These are phyloP conservation scores for Sclerotinia sclerotiorum DNA, from an alignment of 2,329 filamentous ascomycete genomes.

Conservation along the genomic window DNA sequence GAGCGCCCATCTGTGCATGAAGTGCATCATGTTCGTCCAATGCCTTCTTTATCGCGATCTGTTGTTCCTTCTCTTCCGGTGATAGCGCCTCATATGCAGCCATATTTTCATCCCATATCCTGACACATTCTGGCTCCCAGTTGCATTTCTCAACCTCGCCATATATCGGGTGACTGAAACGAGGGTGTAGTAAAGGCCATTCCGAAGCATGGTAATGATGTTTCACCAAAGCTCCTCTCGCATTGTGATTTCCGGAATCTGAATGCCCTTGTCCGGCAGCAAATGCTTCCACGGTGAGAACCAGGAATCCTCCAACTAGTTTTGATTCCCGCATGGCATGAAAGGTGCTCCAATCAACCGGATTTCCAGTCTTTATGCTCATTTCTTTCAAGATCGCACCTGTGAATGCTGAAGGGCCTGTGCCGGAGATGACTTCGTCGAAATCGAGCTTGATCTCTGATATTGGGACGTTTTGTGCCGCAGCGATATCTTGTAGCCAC, in stretches of 20 bases:
- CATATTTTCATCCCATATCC: slow-evolving; percentile 64
- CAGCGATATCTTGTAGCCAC: slow-evolving; percentile 62
- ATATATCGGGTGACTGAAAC: slow-evolving; percentile 66
- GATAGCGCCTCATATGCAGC: slow-evolving; percentile 58
- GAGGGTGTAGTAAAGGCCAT: slow-evolving; percentile 66
- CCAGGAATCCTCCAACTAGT: slow-evolving; percentile 62
- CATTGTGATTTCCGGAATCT: slow-evolving; percentile 68
- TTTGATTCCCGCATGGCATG: slow-evolving; percentile 66
- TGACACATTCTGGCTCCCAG: slow-evolving; percentile 64
- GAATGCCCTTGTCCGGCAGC: slow-evolving; percentile 73
- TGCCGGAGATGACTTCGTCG: slow-evolving; percentile 71
- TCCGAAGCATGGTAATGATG: slow-evolving; percentile 75
- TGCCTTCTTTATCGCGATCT: slow-evolving; percentile 35
- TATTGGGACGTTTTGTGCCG: slow-evolving; percentile 58
- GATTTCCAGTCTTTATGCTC: slow-evolving; percentile 48
- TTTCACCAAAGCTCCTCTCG: slow-evolving; percentile 65
- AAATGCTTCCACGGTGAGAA: slow-evolving; percentile 70
- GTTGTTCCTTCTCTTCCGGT: slow-evolving; percentile 57
- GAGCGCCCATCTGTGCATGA: slow-evolving; percentile 20
- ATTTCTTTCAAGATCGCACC: slow-evolving; percentile 64
- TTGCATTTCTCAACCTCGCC: slow-evolving; percentile 71
- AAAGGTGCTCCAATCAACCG: slow-evolving; percentile 62
- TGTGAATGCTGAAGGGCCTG: slow-evolving; percentile 70
- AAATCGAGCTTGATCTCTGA: slow-evolving; percentile 66
- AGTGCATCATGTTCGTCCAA: slow-evolving; percentile 25